Conservation (phyloP, 73 alveolate species). For the Strombidium stylifer region DNA sequence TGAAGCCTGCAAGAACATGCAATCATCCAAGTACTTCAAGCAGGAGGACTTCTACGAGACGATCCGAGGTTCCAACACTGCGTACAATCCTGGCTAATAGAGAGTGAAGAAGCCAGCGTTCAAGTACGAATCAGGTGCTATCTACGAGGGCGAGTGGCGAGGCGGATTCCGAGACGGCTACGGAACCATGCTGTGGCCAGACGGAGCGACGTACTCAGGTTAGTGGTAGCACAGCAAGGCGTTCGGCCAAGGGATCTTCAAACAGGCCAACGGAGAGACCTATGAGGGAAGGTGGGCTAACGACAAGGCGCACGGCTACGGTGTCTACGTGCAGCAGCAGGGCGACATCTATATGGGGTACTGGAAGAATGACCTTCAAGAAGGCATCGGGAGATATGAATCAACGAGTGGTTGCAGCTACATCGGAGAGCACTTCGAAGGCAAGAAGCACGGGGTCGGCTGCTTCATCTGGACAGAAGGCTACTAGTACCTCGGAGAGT, state of each 20-base stretch:
- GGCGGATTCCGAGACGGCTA: constrained; percentile 80
- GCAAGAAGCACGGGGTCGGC: constrained; percentile 79
- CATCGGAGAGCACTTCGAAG: constrained; percentile 68
- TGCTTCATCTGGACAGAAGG: constrained; percentile 78
- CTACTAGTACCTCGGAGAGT: constrained; percentile 64
- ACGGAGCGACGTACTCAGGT: constrained; percentile 80
- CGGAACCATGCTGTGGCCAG: constrained; percentile 78
- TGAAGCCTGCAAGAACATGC: no score
- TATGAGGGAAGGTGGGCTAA: constrained; percentile 69
- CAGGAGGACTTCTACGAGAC: no score
- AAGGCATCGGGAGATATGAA: constrained; percentile 72
- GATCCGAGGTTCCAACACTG: no score
- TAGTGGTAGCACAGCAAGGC: constrained; percentile 74
- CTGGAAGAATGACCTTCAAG: constrained; percentile 74
- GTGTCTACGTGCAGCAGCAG: constrained; percentile 39
- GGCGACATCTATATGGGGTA: constrained; percentile 79
- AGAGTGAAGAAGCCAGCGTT: no score
- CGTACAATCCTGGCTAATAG: no score
- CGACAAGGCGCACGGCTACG: constrained; percentile 59
- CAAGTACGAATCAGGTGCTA: constrained; percentile 53
- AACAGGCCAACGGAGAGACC: constrained; percentile 54
- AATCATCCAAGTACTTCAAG: no score
- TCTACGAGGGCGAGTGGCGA: constrained; percentile 66
- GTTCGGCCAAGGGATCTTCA: constrained; percentile 64
- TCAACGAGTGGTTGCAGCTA: constrained; percentile 75